phyloP scores from a whole-genome alignment of 352 stramenopile genomes.

The Pythium dissimile region DNA sequence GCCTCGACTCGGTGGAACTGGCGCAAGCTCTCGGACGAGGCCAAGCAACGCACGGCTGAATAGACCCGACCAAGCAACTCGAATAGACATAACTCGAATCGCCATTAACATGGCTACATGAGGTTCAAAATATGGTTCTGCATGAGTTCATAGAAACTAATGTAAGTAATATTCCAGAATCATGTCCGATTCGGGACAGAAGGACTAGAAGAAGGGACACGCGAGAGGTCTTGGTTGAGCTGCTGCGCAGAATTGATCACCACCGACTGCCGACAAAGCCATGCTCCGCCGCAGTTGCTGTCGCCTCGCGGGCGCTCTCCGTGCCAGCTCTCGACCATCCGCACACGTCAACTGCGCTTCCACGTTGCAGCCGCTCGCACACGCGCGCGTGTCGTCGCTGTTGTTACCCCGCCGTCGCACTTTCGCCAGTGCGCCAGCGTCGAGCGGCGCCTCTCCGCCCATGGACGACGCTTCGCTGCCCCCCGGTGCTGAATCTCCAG shows the following conservation, averaged over 20 bases:
- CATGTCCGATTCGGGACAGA: too few species aligned
- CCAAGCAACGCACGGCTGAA: slow-evolving; percentile 24
- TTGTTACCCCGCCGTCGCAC: not conserved
- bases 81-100: not conserved
- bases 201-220: too few species aligned
- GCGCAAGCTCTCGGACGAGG: slow-evolving; percentile 28
- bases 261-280: not conserved
- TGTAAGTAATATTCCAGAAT: not conserved
- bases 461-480: slow-evolving; percentile 13
- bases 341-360: not conserved
- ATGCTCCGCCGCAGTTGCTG: slow-evolving; percentile 3
- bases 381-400: not conserved
- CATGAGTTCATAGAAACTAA: not conserved
- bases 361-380: not conserved
- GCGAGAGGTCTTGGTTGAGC: not conserved
- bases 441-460: slow-evolving; percentile 2
- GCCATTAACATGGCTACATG: not conserved
- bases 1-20: slow-evolving; percentile 39
- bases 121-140: not conserved
- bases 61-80: too few species aligned
- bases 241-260: not conserved
- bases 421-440: slow-evolving; percentile 11
- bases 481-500: slow-evolving; percentile 71
- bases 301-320: not conserved
- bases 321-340: not conserved